Conservation (phyloP, 2,329 filamentous ascomycete species). For the Cryphonectria naterciae region DNA sequence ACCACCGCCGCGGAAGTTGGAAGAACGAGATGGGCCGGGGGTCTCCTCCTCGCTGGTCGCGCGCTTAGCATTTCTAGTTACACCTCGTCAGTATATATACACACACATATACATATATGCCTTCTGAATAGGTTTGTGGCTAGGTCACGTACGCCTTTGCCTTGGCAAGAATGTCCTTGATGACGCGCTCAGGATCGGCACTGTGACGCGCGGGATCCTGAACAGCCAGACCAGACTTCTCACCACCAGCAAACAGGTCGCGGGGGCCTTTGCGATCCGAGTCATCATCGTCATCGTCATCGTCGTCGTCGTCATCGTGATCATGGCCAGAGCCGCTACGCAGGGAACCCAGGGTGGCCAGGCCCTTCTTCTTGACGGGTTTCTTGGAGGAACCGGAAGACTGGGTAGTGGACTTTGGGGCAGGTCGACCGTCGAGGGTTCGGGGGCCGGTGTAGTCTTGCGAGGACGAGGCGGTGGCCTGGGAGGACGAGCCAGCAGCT, state of each 20-base stretch:
- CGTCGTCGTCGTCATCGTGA: conserved; percentile 63
- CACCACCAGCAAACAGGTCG: conserved; percentile 81
- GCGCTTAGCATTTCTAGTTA: conserved; percentile 62
- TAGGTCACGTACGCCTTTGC: conserved; percentile 60
- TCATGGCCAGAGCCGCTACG: conserved; percentile 55
- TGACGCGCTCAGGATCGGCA: conserved; percentile 57
- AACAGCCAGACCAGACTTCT: conserved; percentile 76
- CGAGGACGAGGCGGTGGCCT: conserved; percentile 36
- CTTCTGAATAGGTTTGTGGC: not conserved
- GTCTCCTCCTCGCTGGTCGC: conserved; percentile 42
- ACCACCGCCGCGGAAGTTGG: conserved; percentile 68
- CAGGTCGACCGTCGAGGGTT: conserved; percentile 66
- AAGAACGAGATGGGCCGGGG: conserved; percentile 53
- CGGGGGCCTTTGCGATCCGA: conserved; percentile 62
- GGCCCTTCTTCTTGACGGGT: conserved; percentile 59
- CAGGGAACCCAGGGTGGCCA: conserved; percentile 64
- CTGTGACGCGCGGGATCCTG: conserved; percentile 61
- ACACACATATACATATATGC: not conserved
- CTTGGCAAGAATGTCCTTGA: conserved; percentile 67
- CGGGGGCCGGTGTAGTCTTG: conserved; percentile 62
- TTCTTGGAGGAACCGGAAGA: conserved; percentile 45
- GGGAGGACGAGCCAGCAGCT: conserved; percentile 46
- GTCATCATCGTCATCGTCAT: conserved; percentile 58
- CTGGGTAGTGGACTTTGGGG: conserved; percentile 46
- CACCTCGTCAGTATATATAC: conserved; percentile 5